Conservation (phyloP, 2,329 filamentous ascomycete species). For the Chrysoporthe deuterocubensis region DNA sequence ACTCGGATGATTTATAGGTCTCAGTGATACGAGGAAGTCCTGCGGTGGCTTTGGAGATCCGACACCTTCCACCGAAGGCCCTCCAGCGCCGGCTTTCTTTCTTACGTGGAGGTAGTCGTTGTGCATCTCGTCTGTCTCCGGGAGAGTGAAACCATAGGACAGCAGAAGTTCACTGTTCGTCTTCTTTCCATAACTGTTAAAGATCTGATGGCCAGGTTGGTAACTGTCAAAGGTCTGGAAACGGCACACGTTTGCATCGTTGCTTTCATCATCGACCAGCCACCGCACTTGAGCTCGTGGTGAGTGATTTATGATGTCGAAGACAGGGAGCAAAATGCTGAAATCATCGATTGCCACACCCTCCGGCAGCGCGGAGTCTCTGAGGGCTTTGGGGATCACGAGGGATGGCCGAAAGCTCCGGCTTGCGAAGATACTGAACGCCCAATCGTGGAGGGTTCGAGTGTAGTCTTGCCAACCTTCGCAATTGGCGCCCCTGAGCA, state of each 20-base stretch:
- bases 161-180: constrained; percentile 73
- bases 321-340: constrained; percentile 70
- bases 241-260: constrained; percentile 43
- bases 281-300: constrained; percentile 64
- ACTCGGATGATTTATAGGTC: constrained; percentile 51
- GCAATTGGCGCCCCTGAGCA: constrained; percentile 40
- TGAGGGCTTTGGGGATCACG: constrained; percentile 48
- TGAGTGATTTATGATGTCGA: constrained; percentile 75
- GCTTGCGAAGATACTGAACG: constrained; percentile 67
- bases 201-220: constrained; percentile 58
- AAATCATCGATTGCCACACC: constrained; percentile 60
- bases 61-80: constrained; percentile 26
- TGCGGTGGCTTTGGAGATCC: constrained; percentile 19
- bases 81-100: constrained; percentile 44
- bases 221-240: constrained; percentile 50
- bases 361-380: constrained; percentile 37
- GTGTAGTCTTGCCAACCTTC: constrained; percentile 44
- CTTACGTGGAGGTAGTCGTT: constrained; percentile 65
- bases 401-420: constrained; percentile 67
- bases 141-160: constrained; percentile 65
- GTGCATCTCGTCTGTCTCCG: constrained; percentile 52
- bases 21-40: constrained; percentile 58
- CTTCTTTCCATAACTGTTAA: constrained; percentile 75
- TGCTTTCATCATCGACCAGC: constrained; percentile 47
- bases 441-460: constrained; percentile 63